Conservation (phyloP, 352 stramenopile genomes). For the Pythium apleroticum region DNA sequence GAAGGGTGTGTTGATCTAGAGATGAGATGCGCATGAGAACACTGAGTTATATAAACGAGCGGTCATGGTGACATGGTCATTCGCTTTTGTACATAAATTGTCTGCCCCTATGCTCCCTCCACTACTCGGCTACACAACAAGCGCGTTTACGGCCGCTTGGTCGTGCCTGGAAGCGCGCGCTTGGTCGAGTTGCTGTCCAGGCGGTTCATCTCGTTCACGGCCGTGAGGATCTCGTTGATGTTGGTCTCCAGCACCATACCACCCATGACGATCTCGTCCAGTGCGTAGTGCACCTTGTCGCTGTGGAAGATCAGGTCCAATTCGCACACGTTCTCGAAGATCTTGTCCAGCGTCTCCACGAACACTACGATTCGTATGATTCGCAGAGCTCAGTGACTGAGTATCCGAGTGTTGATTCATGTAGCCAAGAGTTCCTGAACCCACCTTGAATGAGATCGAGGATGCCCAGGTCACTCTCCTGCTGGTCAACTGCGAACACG, state of each 20-base stretch:
- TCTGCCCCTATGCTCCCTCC: background rate
- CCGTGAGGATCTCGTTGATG: conserved; percentile 96
- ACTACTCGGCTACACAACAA: background rate
- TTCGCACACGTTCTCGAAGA: conserved; percentile 99
- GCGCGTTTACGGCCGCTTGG: conserved; percentile 44
- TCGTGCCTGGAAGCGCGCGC: conserved; percentile 68
- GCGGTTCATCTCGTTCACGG: conserved; percentile 97
- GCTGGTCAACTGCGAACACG: conserved; percentile 97
- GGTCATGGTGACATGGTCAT: conserved; percentile 6
- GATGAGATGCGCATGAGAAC: background rate
- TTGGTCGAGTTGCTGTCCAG: conserved; percentile 86
- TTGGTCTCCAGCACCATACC: conserved; percentile 99
- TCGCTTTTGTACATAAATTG: conserved; percentile 10
- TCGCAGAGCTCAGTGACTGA: background rate
- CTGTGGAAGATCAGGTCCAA: conserved; percentile 99
- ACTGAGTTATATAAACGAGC: conserved; percentile 1
- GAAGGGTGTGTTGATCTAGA: conserved; percentile 74
- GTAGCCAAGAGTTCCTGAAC: background rate
- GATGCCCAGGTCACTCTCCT: conserved; percentile 99
- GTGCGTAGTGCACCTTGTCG: conserved; percentile 96
- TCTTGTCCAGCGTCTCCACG: conserved; percentile 97
- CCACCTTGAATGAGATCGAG: conserved; percentile 98
- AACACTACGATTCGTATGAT: conserved; percentile 65
- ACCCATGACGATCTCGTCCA: conserved; percentile 99
- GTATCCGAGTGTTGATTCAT: background rate